Base-by-base conservation (phyloP, 805 yeast species). In the Wickerhamiella kurtzmanii region DNA sequence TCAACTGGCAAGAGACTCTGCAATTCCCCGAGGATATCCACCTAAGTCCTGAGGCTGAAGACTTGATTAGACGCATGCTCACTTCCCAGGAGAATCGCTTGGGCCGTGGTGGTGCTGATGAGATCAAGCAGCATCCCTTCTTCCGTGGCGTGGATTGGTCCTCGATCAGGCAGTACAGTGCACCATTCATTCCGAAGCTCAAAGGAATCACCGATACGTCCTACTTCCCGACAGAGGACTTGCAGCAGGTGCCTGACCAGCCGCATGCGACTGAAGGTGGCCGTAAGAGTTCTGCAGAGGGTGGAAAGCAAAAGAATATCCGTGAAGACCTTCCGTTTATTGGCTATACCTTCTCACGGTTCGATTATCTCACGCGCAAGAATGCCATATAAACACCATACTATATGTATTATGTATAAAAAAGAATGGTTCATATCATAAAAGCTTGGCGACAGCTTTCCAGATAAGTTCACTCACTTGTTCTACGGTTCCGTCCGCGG, bases 91-190 rank as follows among this genome's bases (percentile, higher is more conserved):
- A 87, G 50, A 71, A 78, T 55, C 73, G 96, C 55, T 66, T 87
- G 35, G 96, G 96, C 13, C 72, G 94, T 48, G 86, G 87, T n/a
- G 95, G 95, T 9, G 95, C 95, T 1, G 84, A 79, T 41, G 96
- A 87, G 58, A 79, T 87, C 60, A 88, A 87, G 64, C 75, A 73
- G 46, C 96, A 87, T 65, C 94, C 95, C 11, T 87, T 88, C 58
- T 87, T 87, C 72, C 71, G 92, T 43, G 96, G 96, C n/a, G 96
- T 87, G 38, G 92, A 86, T 64, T 87, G 96, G 96, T 79, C 80
- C 45, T 77, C 84, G 16, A 87, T 87, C 48, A 70, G 96, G 49
- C 79, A 77, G 49, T 94, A 86, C 48, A 86, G 80, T 56, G 96
- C 96, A 2, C 96, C 96, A 19, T 87, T 87, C 58, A 82, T 92